Percentiles rank a stretch among this genome's conserved stretches.
These are phyloP conservation scores for Kodamaea lidongshanica DNA, from an alignment of 805 yeast species.

Conservation along the genomic window DNA sequence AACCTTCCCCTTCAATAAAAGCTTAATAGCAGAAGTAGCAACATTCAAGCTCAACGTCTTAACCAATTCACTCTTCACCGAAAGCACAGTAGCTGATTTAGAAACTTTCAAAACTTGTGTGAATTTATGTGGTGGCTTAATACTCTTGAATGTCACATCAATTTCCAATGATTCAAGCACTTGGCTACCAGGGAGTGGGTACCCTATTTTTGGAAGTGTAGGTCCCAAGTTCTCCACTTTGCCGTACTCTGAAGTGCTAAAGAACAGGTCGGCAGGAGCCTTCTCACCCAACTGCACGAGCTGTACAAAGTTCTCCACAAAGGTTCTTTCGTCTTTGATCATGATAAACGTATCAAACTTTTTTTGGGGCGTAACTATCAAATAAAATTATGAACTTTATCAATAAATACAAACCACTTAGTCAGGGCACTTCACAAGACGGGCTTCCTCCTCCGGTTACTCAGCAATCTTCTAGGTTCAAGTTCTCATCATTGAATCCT, in stretches of 20 bases:
- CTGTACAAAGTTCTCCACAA: conserved; percentile 44
- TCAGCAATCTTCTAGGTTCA: conserved; percentile 19
- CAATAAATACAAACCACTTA: conserved; percentile 27
- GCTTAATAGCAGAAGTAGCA: conserved; percentile 38
- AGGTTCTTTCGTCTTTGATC: conserved; percentile 32
- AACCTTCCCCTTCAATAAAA: conserved; percentile 58
- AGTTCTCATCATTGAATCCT: conserved; percentile 34
- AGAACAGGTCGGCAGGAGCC: conserved; percentile 27
- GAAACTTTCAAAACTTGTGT: conserved; percentile 22
- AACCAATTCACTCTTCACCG: conserved; percentile 34
- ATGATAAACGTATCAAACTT: conserved; percentile 1
- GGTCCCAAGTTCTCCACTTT: conserved; percentile 37
- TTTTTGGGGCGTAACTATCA: neutral
- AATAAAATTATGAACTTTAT: conserved; percentile 32
- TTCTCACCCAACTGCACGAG: conserved; percentile 42
- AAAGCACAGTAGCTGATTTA: conserved; percentile 27
- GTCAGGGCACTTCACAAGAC: conserved; percentile 29
- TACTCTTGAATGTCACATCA: conserved; percentile 49
- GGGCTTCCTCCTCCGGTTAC: conserved; percentile 38
- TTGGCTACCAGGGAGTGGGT: conserved; percentile 20
- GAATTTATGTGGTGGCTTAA: conserved; percentile 66
- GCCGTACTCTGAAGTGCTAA: conserved; percentile 25
- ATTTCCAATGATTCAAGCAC: conserved; percentile 11
- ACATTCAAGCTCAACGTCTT: conserved; percentile 20
- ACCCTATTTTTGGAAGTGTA: conserved; percentile 42